Conservation (phyloP, 192 early-diverging fungal species). For the Linnemannia zychae region DNA sequence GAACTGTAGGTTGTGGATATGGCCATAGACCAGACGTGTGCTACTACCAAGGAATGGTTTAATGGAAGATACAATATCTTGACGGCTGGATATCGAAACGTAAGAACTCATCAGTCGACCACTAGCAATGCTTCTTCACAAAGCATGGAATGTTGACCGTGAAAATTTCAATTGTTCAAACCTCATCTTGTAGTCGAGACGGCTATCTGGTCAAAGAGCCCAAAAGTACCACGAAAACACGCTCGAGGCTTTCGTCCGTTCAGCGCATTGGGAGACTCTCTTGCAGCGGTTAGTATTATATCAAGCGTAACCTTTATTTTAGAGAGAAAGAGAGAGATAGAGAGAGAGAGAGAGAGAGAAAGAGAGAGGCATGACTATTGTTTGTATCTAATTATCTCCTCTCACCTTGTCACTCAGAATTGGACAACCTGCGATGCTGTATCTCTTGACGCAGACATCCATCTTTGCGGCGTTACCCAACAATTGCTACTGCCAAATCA, state of each 20-base stretch:
- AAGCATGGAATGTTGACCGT: background rate
- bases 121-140: background rate
- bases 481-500: constrained; percentile 58
- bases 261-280: constrained; percentile 20
- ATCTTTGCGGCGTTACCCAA: constrained; percentile 51
- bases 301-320: background rate
- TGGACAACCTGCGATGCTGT: constrained; percentile 42
- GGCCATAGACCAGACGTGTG: constrained; percentile 29
- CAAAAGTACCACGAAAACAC: constrained; percentile 27
- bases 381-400: background rate
- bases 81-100: constrained; percentile 27
- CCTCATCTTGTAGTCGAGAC: background rate
- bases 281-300: constrained; percentile 12
- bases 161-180: background rate
- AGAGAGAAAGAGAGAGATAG: background rate
- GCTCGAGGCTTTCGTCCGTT: constrained; percentile 32
- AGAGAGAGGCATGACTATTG: too few relatives aligned
- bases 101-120: background rate
- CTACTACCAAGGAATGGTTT: background rate
- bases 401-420: constrained; percentile 15
- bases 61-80: constrained; percentile 22
- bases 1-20: constrained; percentile 10
- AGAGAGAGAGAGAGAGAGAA: too few relatives aligned
- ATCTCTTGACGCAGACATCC: constrained; percentile 42
- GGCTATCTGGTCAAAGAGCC: background rate